Evolutionary conservation across 371 early-diverging fungal genomes (phyloP).

Genomic region (Mortierella sp.): DNA sequence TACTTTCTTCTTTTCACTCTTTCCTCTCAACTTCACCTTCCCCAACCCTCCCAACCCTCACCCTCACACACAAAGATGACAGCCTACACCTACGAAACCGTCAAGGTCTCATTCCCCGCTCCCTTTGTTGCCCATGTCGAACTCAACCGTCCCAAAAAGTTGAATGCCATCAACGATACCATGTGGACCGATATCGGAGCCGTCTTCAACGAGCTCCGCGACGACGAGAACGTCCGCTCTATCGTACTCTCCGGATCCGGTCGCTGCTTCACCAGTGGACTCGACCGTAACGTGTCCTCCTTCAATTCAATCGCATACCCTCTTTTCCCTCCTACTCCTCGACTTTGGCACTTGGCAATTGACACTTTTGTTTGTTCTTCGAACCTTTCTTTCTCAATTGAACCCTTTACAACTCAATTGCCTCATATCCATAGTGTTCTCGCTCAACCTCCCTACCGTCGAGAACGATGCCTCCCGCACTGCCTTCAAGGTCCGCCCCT

Average conservation of each 20-base stretch:
- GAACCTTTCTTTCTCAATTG: no score
- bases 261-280: constrained; percentile 89
- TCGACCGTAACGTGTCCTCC: constrained; percentile 78
- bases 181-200: constrained; percentile 48
- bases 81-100: constrained; percentile 69
- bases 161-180: constrained; percentile 82
- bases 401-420: background rate
- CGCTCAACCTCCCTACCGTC: constrained; percentile 42
- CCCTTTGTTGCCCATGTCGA: constrained; percentile 85
- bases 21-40: background rate
- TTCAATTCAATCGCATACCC: background rate
- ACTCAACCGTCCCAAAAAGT: constrained; percentile 84
- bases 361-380: no score
- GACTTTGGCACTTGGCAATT: no score
- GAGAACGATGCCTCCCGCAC: constrained; percentile 46
- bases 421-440: constrained; percentile 19
- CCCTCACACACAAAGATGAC: constrained; percentile 31
- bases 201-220: constrained; percentile 57
- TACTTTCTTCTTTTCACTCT: background rate
- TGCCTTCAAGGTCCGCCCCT: constrained; percentile 53
- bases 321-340: background rate
- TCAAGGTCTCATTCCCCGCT: constrained; percentile 68
- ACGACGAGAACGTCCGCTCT: constrained; percentile 75
- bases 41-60: background rate
- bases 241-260: constrained; percentile 85